These are phyloP conservation scores for Morella rubra DNA, from an alignment of 306 rosid genomes.

Conservation along the genomic window DNA sequence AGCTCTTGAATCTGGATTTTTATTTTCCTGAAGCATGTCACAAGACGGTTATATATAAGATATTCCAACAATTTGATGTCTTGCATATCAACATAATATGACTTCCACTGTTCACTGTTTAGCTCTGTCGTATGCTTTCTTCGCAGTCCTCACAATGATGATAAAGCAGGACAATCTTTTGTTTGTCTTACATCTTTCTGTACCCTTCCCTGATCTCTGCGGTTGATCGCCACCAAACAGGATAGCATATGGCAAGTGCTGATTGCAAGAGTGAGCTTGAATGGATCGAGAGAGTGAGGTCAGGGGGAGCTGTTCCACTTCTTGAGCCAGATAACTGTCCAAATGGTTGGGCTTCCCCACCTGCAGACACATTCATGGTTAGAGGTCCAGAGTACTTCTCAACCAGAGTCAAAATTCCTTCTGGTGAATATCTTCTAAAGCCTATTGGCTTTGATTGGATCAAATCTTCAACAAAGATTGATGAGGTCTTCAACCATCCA, in stretches of 20 bases:
- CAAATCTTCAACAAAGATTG: conserved; percentile 66
- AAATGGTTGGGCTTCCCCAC: conserved; percentile 89
- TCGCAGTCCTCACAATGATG: not conserved
- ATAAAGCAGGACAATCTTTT: not conserved
- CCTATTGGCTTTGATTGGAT: conserved; percentile 96
- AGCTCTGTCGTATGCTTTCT: not conserved
- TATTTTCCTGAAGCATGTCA: not conserved
- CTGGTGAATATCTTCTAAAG: conserved; percentile 66
- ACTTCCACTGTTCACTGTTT: not conserved
- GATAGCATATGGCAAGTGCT: conserved; percentile 48
- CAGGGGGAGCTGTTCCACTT: conserved; percentile 74
- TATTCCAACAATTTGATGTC: not conserved
- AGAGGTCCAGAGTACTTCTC: conserved; percentile 88
- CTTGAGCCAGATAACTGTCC: conserved; percentile 48
- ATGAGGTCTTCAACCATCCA: conserved; percentile 63
- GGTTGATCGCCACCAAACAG: conserved; percentile 26
- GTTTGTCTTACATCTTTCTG: too few relatives aligned
- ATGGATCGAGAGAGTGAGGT: conserved; percentile 66
- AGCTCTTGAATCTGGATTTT: not conserved
- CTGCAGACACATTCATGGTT: conserved; percentile 69
- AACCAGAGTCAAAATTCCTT: conserved; percentile 71
- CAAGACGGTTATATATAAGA: not conserved
- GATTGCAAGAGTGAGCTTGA: conserved; percentile 40
- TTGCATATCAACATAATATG: too few relatives aligned
- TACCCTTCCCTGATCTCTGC: not conserved